A percentile compares a stretch with the other conserved stretches of the same genome.
Evolutionary conservation across 2,329 filamentous ascomycete species (phyloP).

Genomic region (Dactylella cylindrospora): DNA sequence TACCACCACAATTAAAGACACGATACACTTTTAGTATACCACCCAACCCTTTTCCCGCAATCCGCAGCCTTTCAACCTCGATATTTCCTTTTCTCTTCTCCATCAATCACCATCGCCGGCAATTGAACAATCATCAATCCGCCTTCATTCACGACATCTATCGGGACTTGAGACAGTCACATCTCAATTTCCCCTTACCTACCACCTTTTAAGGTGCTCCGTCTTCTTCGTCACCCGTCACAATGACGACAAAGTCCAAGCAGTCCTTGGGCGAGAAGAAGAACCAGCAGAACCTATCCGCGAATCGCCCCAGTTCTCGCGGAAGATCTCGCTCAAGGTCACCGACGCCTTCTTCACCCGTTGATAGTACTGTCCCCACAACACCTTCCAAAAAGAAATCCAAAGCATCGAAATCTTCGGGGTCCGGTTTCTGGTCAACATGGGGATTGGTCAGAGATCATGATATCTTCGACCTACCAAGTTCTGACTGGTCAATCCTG

Average conservation of each 20-base stretch:
- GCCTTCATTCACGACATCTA: neutral
- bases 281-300: constrained; percentile 52
- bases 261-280: constrained; percentile 50
- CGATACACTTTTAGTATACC: constrained; percentile 30
- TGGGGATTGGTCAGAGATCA: constrained; percentile 68
- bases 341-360: constrained; percentile 11
- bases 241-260: constrained; percentile 49
- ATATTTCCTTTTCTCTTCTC: neutral
- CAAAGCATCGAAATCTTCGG: neutral
- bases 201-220: neutral
- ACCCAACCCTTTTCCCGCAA: neutral
- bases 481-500: constrained; percentile 79
- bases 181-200: neutral
- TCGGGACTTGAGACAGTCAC: neutral
- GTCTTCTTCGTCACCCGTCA: constrained; percentile 5
- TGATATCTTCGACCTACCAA: constrained; percentile 84
- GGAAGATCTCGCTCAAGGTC: constrained; percentile 37
- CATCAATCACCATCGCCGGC: neutral
- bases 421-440: constrained; percentile 50
- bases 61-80: neutral
- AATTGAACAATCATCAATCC: constrained; percentile 3
- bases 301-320: constrained; percentile 56
- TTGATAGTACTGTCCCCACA: constrained; percentile 48
- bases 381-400: constrained; percentile 57
- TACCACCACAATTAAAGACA: constrained; percentile 38